Conservation (phyloP, 83 land plant species). For the Diphasiastrum complanatum region DNA sequence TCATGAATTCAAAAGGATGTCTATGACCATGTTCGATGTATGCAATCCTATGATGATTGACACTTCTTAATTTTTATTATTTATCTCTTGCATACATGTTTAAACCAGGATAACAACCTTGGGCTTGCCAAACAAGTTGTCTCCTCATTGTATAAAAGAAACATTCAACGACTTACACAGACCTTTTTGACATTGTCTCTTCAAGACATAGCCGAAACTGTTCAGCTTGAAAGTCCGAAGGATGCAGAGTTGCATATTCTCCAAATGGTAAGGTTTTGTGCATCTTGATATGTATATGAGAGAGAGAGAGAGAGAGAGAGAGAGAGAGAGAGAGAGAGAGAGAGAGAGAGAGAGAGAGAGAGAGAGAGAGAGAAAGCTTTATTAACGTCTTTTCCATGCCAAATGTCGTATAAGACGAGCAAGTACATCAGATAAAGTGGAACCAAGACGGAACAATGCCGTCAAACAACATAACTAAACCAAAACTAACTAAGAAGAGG, state of each 20-base stretch:
- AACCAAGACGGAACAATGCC: too few relatives aligned
- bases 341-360: too few relatives aligned
- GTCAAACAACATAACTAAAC: too few relatives aligned
- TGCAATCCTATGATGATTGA: background rate
- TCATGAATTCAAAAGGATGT: background rate
- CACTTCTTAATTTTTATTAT: constrained; percentile 1
- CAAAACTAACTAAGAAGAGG: too few relatives aligned
- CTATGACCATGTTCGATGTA: too few relatives aligned
- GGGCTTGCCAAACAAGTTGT: constrained; percentile 95
- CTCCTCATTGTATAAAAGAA: constrained; percentile 82
- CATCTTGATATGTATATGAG: too few relatives aligned
- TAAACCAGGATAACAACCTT: constrained; percentile 79
- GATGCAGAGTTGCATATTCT: constrained; percentile 96
- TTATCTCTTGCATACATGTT: constrained; percentile 4
- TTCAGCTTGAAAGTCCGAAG: constrained; percentile 71
- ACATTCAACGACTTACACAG: constrained; percentile 92
- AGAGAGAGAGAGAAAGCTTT: too few relatives aligned
- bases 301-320: too few relatives aligned
- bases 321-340: too few relatives aligned
- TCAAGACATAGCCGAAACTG: constrained; percentile 89
- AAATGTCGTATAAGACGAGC: too few relatives aligned
- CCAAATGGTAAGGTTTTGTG: constrained; percentile 99
- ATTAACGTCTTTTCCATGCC: too few relatives aligned
- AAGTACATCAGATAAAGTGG: too few relatives aligned
- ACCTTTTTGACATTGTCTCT: constrained; percentile 91